phyloP scores from a whole-genome alignment of 75 land plant species.

The Selaginella moellendorffii region DNA sequence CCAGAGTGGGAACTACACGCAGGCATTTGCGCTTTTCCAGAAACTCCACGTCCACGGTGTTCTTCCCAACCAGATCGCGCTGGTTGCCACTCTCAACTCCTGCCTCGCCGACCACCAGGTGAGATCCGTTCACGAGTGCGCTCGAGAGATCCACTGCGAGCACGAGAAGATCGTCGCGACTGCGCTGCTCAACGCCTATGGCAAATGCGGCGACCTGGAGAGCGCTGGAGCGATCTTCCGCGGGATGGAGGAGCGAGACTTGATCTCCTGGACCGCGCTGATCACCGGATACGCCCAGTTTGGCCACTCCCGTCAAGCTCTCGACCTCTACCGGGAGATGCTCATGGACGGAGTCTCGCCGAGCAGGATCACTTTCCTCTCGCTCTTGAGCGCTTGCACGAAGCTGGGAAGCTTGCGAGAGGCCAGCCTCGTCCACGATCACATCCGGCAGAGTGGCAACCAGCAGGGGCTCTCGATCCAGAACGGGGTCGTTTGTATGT shows the following conservation, averaged over 20 bases:
- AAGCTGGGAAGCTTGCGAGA: neutral
- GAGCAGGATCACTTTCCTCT: neutral
- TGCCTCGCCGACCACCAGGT: neutral
- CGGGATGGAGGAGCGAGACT: neutral
- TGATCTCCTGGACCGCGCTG: neutral
- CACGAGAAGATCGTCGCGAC: neutral
- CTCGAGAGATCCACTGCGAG: neutral
- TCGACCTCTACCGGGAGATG: neutral
- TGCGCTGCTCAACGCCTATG: neutral
- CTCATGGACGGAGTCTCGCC: neutral
- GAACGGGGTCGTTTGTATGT: neutral
- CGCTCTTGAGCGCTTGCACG: neutral
- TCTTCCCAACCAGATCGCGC: neutral
- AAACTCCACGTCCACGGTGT: neutral
- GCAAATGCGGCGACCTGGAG: neutral
- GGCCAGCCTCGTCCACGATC: neutral
- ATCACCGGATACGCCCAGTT: neutral
- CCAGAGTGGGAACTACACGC: neutral
- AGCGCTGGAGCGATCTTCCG: neutral
- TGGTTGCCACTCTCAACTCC: neutral
- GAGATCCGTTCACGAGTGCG: neutral
- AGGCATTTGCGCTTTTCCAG: neutral
- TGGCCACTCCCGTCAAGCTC: neutral
- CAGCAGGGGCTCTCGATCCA: neutral
- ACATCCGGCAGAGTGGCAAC: neutral